Evolutionary conservation across 2,329 filamentous ascomycete species (phyloP), one percentile per base, ranked within the genome.

Genomic region (Laburnicola sp.): DNA sequence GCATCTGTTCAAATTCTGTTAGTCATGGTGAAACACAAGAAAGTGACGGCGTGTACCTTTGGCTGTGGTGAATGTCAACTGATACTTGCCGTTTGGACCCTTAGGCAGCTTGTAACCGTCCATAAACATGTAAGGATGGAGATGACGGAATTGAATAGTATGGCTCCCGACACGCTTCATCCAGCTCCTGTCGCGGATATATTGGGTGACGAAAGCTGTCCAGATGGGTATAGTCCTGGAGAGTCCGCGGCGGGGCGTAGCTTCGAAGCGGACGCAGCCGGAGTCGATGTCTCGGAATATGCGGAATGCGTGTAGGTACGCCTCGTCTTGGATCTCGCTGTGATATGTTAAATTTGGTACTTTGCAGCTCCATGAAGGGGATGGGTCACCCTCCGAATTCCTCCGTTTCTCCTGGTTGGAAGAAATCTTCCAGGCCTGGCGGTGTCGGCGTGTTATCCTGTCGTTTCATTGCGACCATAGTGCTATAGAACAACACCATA

Each of bases 401-500:
- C 40, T 78, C 69, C 39, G 74, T 70, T 46, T 73, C 71, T 23
- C 68, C 68, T 8, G 62, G 69, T n/a, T 83, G 70, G 56, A 81
- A 79, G 48, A 76, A 75, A 49, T 82, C 78, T 39, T 78, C 74
- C 10, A 80, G 72, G 2, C 66, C 64, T 21, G 65, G 66, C 27
- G 73, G 69, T 4, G 69, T 75, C 27, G 63, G 67, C 22, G 67
- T 70, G 16, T 69, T 65, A 60, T 85, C 82, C 59, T 85, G 82
- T 6, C 77, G 76, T 54, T 84, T 83, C 68, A 85, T 77, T 0
- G 82, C 81, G 7, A 84, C 65, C 48, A 83, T 78, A 0, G 79
- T 79, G 54, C 76, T 80, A 62, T 81, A 82, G 66, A 85, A 84
- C 1, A 82, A 63, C 2, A 82, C 79, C 77, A 85, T 79, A 41